Conservation (phyloP, 495 filamentous ascomycete species). For the Bombardia bombarda region DNA sequence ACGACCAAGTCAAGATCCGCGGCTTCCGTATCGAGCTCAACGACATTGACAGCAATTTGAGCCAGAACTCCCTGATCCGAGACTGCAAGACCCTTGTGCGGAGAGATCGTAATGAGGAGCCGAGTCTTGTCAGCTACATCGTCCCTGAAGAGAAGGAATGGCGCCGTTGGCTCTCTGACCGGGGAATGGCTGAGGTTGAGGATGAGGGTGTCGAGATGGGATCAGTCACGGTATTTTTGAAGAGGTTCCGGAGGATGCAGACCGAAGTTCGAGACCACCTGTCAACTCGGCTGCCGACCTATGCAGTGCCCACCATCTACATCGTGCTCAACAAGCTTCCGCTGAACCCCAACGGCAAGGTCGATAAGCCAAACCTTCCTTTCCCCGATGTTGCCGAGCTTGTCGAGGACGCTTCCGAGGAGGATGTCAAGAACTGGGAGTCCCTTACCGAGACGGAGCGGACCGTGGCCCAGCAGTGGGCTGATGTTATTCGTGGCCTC, state of each 20-base stretch:
- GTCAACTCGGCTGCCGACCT: constrained; percentile 64
- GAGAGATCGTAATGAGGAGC: constrained; percentile 86
- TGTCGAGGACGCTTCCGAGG: constrained; percentile 51
- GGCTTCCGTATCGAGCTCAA: constrained; percentile 93
- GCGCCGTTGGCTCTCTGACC: constrained; percentile 55
- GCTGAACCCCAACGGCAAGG: constrained; percentile 91
- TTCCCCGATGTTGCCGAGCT: constrained; percentile 68
- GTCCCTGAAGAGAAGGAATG: constrained; percentile 75
- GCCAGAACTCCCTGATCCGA: constrained; percentile 66
- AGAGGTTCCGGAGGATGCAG: constrained; percentile 57
- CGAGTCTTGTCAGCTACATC: constrained; percentile 80
- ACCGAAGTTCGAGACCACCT: constrained; percentile 69
- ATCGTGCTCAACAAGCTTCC: constrained; percentile 76
- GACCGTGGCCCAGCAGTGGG: constrained; percentile 27
- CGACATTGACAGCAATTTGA: constrained; percentile 84
- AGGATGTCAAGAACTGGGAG: constrained; percentile 61
- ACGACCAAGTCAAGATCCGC: constrained; percentile 91
- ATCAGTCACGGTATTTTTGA: constrained; percentile 39
- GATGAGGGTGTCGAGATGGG: constrained; percentile 40
- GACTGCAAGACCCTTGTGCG: constrained; percentile 85
- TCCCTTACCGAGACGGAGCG: constrained; percentile 37
- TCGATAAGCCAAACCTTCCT: constrained; percentile 82
- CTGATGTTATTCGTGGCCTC: constrained; percentile 45
- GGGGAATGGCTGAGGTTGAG: constrained; percentile 42
- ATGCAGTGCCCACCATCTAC: constrained; percentile 73